phyloP scores from a whole-genome alignment of 441 rosid species.

The Pelargonium myrrhifolium region DNA sequence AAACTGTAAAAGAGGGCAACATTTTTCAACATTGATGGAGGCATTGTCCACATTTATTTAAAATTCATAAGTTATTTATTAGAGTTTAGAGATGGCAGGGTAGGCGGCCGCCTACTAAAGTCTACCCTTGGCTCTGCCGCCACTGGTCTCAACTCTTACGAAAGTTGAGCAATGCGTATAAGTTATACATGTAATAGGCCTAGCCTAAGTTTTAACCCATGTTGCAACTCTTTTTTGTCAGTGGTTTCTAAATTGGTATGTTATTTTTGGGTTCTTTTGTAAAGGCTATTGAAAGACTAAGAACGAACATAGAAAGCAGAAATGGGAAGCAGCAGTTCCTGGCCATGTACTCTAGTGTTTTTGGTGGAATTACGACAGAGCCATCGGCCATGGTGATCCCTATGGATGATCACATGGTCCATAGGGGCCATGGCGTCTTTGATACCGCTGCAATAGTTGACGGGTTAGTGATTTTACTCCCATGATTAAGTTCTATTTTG shows the following conservation, averaged over 20 bases:
- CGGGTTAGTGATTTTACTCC: constrained; percentile 43
- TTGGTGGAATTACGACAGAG: constrained; percentile 69
- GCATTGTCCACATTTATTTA: too few species aligned
- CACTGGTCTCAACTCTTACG: too few species aligned
- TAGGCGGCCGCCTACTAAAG: too few species aligned
- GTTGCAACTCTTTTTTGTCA: neutral
- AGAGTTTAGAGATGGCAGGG: too few species aligned
- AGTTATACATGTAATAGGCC: neutral
- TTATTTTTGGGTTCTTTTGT: constrained; percentile 8
- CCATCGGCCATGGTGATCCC: constrained; percentile 81
- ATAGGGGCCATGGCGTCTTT: constrained; percentile 88
- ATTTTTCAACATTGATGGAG: too few species aligned
- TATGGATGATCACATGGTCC: constrained; percentile 88
- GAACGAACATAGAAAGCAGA: constrained; percentile 31
- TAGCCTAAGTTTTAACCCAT: too few species aligned
- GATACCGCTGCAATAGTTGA: constrained; percentile 74
- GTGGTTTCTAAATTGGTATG: neutral
- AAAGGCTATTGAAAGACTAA: constrained; percentile 62
- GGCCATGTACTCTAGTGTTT: constrained; percentile 84
- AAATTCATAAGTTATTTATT: too few species aligned
- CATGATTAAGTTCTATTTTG: neutral
- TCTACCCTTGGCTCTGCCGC: too few species aligned
- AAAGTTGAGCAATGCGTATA: neutral
- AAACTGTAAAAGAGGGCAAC: too few species aligned
- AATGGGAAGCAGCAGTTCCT: constrained; percentile 46